Base-by-base conservation (phyloP, 2,329 filamentous ascomycete species). In the Alternaria metachromatica region DNA sequence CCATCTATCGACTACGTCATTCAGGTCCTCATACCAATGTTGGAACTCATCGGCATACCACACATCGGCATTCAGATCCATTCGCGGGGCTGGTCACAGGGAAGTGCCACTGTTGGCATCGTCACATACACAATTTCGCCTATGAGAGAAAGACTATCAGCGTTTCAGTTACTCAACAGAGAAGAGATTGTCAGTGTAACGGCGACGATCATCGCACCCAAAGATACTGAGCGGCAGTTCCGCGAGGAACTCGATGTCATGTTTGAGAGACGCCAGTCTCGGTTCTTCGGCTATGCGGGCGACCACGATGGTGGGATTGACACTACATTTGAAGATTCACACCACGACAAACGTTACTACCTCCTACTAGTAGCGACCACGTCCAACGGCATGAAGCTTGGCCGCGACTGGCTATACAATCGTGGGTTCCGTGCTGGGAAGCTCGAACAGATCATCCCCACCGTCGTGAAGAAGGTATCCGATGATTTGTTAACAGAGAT, bases 1-100 rank as follows among this genome's bases (percentile, higher is more conserved):
- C 87, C 87, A 8, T 87, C 85, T 3, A 83, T 82, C 70, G 87
- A 89, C 53, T 89, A 89, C 68, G 77, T 87, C 10, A 64, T 77
- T 3, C 84, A 88, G 69, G 87, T 89, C 4, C 80, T 89, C 6
- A 70, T 86, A 3, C 87, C 87, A 0, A 86, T 84, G 60, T 82
- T 89, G 21, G 64, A 77, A 2, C 77, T 72, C 28, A 80, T 89
- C 33, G 86, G 87, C 6, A 77, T 88, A 13, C 84, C 85, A 3
- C 67, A 62, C 4, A 80, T 88, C 45, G 71, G 75, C 0, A 72
- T 82, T 4, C 71, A 72, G 2, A 71, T 88, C 23, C 76, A 82
- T 11, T 79, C 80, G 55, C 80, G 87, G 18, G 86, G 87, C n/a
- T 89, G 87, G 87, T 81, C 80, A 12, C 79, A 80, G 26, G 86